Evolutionary conservation across 192 early-diverging fungal genomes (phyloP), one percentile per base, ranked within the genome.

Genomic region (Pilaira anomala): DNA sequence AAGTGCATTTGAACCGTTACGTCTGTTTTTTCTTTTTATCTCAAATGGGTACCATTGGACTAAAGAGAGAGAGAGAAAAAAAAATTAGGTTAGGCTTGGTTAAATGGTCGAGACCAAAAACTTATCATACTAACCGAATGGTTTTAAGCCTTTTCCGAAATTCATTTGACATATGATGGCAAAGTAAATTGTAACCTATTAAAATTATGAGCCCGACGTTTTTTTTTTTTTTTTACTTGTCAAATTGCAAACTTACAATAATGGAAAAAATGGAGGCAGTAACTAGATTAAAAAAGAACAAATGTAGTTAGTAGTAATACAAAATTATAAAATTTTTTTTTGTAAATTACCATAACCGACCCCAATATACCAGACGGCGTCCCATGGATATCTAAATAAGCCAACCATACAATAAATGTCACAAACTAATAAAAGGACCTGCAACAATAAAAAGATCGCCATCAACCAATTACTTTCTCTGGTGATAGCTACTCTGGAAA

Each of bases 291-390:
- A 13, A 46, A 19, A 46, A 46, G 44, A 5, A n/a, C n/a, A n/a
- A n/a, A n/a, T n/a, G n/a, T n/a, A n/a, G 36, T 5, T 58, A 41
- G 33, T 22, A 42, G 40, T 21, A 58, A n/a, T 33, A 42, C 19
- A 58, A 55, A 14, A 7, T 22, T 21, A 24, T 19, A 18, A 13
- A 18, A 14, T 4, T 0, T 41, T 21, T 22, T 25, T 7, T 40
- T 58, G 6, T 9, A 58, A 9, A 16, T 55, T 58, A 58, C 56
- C 56, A 25, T 58, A 58, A 14, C 40, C 19, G 25, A 58, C 36
- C 19, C 33, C 33, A 25, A 39, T 42, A 13, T 28, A 14, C 56
- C 56, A 58, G 5, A 58, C 6, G 11, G 4, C 44, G 5, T 6
- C 16, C 16, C 11, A 14, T 9, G 29, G 13, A 16, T 58, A 58